phyloP scores from a whole-genome alignment of 805 yeast genomes.

The Saccharomycopsis synnaedendra region DNA sequence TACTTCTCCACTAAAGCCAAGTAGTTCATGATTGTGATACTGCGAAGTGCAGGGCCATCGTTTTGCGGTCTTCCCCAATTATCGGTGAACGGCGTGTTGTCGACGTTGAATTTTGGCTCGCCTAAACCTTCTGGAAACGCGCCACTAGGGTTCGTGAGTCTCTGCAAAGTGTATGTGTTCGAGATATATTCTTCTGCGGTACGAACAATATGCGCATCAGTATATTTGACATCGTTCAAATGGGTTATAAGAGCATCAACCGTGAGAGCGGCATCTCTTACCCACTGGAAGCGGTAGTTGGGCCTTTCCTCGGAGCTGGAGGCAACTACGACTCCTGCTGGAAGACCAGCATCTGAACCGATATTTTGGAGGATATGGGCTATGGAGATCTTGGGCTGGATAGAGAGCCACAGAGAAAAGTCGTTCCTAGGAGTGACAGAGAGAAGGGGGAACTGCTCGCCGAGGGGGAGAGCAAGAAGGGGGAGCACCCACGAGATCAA shows the following conservation, averaged over 20 bases:
- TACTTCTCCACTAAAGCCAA: constrained; percentile 6
- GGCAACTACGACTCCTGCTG: constrained; percentile 68
- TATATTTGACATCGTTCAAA: constrained; percentile 31
- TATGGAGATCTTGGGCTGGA: constrained; percentile 31
- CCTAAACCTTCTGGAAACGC: constrained; percentile 54
- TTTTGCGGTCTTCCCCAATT: constrained; percentile 94
- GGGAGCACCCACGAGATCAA: too few species aligned
- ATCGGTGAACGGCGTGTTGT: constrained; percentile 49
- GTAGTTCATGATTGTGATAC: constrained; percentile 32
- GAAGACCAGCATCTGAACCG: constrained; percentile 26
- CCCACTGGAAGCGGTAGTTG: constrained; percentile 84
- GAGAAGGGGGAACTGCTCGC: too few species aligned
- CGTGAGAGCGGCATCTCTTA: constrained; percentile 80
- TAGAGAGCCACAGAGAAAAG: constrained; percentile 34
- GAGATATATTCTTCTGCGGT: constrained; percentile 51
- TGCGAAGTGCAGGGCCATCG: constrained; percentile 86
- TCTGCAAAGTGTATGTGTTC: constrained; percentile 49
- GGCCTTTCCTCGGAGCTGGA: constrained; percentile 67
- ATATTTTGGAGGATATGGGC: constrained; percentile 35
- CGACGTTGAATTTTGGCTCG: constrained; percentile 76
- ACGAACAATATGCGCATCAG: constrained; percentile 20
- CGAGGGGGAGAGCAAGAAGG: too few species aligned
- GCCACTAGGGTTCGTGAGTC: constrained; percentile 62
- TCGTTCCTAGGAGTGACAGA: constrained; percentile 12
- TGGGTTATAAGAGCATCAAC: constrained; percentile 50